Percentiles rank a stretch among this genome's conserved stretches.
These are phyloP conservation scores for Mortierella sp. DNA, from an alignment of 371 early-diverging fungal genomes.

Conservation along the genomic window DNA sequence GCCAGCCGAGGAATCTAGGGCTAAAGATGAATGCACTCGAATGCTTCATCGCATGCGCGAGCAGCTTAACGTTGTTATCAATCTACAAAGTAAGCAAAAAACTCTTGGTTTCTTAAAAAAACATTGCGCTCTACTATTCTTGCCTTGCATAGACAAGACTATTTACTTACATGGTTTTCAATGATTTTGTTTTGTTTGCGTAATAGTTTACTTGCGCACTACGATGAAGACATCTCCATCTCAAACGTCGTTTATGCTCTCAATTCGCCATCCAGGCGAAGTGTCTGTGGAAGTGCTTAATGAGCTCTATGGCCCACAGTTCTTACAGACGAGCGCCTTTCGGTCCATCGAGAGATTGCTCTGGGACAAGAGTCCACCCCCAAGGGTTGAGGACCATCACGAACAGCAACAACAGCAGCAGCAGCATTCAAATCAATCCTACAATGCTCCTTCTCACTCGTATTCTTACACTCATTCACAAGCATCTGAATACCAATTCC, in stretches of 20 bases:
- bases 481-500: constrained; percentile 1
- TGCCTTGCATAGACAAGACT: neutral
- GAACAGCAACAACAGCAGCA: neutral
- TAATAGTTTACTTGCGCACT: constrained; percentile 41
- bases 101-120: neutral
- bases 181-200: neutral
- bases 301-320: constrained; percentile 52
- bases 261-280: constrained; percentile 54
- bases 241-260: constrained; percentile 46
- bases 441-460: neutral
- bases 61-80: constrained; percentile 53
- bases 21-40: constrained; percentile 47
- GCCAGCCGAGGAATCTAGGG: constrained; percentile 38
- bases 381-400: neutral
- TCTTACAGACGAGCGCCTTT: constrained; percentile 44
- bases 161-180: neutral
- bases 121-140: too few species aligned
- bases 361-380: constrained; percentile 22
- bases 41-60: constrained; percentile 56
- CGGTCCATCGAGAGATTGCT: constrained; percentile 46
- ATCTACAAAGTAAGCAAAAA: constrained; percentile 41
- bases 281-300: constrained; percentile 45
- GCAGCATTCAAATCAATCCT: neutral
- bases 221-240: constrained; percentile 49
- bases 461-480: neutral